Conservation (phyloP, 176 grass and related monocot genomes). For the Zea luxurians region DNA sequence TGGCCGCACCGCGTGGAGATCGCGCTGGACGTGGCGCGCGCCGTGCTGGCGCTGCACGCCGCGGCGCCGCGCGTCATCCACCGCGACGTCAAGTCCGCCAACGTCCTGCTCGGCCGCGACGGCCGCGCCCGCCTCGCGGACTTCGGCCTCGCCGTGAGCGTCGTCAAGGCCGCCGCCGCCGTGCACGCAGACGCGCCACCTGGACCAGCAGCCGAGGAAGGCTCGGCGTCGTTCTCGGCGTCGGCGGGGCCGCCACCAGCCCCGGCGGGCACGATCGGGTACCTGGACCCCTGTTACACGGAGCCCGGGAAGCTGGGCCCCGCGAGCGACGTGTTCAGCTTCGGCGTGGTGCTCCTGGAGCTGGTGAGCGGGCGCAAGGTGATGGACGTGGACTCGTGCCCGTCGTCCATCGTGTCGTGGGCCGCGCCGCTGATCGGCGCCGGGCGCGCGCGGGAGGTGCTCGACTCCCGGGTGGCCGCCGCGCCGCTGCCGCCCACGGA, state of each 20-base stretch:
- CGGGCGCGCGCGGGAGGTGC: conserved; percentile 34
- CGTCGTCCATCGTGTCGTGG: conserved; percentile 80
- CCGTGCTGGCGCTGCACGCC: conserved; percentile 63
- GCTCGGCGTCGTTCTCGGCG: not conserved
- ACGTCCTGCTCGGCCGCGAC: conserved; percentile 67
- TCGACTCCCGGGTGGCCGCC: conserved; percentile 51
- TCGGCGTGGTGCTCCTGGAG: conserved; percentile 87
- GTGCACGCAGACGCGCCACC: no score
- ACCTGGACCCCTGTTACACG: conserved; percentile 92
- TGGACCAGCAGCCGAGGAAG: not conserved
- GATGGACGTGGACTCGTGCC: conserved; percentile 64
- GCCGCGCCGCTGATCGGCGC: conserved; percentile 49
- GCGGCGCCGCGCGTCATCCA: conserved; percentile 56
- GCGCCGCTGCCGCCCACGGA: conserved; percentile 22
- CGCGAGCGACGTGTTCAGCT: conserved; percentile 93
- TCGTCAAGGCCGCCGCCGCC: not conserved
- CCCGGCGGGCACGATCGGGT: conserved; percentile 92
- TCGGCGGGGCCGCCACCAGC: not conserved
- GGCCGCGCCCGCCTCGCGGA: conserved; percentile 69
- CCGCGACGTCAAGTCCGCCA: conserved; percentile 90
- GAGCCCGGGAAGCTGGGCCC: conserved; percentile 66
- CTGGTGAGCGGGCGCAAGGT: conserved; percentile 92
- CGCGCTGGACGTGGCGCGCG: conserved; percentile 73
- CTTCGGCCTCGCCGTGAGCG: conserved; percentile 85
- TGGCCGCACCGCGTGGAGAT: conserved; percentile 64